Conservation (phyloP, 1,139 yeast species). For the Yamadazyma friedrichii region DNA sequence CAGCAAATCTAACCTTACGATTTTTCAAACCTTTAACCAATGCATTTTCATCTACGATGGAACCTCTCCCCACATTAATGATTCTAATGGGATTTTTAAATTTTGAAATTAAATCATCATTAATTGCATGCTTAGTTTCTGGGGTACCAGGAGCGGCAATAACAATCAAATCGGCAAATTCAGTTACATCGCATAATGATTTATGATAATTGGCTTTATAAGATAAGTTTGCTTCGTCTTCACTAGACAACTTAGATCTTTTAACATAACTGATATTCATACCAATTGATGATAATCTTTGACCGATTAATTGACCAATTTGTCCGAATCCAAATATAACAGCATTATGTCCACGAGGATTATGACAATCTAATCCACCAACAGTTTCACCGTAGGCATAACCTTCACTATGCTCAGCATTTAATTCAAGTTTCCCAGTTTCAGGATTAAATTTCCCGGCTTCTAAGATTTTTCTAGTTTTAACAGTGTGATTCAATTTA, state of each 20-base stretch:
- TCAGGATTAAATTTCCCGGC: conserved; percentile 33
- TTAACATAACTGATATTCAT: conserved; percentile 68
- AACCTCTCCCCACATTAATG: conserved; percentile 78
- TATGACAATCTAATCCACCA: conserved; percentile 32
- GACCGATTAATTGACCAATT: conserved; percentile 68
- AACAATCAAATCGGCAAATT: conserved; percentile 56
- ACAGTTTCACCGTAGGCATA: conserved; percentile 49
- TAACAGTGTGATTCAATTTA: conserved; percentile 36
- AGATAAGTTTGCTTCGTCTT: conserved; percentile 37
- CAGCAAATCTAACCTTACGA: conserved; percentile 72
- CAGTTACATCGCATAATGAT: conserved; percentile 32
- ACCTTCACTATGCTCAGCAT: conserved; percentile 23
- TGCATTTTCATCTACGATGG: conserved; percentile 70
- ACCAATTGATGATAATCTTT: conserved; percentile 55
- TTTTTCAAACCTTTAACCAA: conserved; percentile 63
- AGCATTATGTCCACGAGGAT: conserved; percentile 60
- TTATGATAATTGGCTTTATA: conserved; percentile 46
- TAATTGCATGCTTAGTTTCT: conserved; percentile 56
- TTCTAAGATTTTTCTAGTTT: conserved; percentile 38
- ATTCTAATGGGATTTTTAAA: conserved; percentile 57
- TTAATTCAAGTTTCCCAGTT: conserved; percentile 32
- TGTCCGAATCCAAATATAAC: conserved; percentile 78
- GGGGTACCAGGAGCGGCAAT: conserved; percentile 68
- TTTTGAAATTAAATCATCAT: conserved; percentile 44
- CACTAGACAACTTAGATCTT: conserved; percentile 44